Conservation (phyloP, 768 basidiomycete species). For the Russula brevipes region DNA sequence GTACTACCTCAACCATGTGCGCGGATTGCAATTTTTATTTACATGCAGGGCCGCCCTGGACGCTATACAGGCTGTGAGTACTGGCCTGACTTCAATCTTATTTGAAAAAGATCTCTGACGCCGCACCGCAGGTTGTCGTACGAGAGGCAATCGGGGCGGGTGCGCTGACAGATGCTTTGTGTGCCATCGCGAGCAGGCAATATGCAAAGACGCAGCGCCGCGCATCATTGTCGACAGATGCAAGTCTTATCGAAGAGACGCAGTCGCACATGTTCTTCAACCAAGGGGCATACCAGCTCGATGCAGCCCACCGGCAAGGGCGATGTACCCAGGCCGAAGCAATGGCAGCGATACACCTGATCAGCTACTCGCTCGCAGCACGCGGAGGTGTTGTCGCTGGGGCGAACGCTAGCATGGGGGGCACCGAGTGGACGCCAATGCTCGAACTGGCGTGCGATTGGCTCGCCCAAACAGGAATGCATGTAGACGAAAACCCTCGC, state of each 20-base stretch:
- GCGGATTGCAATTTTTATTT: constrained; percentile 61
- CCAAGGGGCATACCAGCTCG: constrained; percentile 23
- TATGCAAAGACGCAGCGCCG: constrained; percentile 18
- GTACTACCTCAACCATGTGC: constrained; percentile 73
- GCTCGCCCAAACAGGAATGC: constrained; percentile 62
- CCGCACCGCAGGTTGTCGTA: constrained; percentile 10
- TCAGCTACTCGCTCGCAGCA: constrained; percentile 54
- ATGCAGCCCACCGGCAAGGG: constrained; percentile 21
- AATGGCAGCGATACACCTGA: constrained; percentile 71
- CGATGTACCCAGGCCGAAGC: constrained; percentile 56
- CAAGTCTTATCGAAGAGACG: constrained; percentile 13
- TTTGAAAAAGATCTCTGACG: constrained; percentile 1
- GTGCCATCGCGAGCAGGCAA: constrained; percentile 24
- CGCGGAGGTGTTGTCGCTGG: constrained; percentile 42
- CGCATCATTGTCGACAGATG: constrained; percentile 5
- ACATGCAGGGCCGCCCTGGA: constrained; percentile 57
- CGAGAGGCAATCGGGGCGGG: constrained; percentile 18
- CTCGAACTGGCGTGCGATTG: constrained; percentile 72
- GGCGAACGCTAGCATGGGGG: constrained; percentile 37
- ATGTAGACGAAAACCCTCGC: constrained; percentile 59
- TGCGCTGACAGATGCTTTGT: constrained; percentile 20
- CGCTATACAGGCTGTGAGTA: constrained; percentile 58
- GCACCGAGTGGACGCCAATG: constrained; percentile 63
- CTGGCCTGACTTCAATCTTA: constrained; percentile 1
- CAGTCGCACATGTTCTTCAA: constrained; percentile 23